Base-by-base conservation (phyloP, 1,284 basidiomycete species). In the Leccinum pachyderme region DNA sequence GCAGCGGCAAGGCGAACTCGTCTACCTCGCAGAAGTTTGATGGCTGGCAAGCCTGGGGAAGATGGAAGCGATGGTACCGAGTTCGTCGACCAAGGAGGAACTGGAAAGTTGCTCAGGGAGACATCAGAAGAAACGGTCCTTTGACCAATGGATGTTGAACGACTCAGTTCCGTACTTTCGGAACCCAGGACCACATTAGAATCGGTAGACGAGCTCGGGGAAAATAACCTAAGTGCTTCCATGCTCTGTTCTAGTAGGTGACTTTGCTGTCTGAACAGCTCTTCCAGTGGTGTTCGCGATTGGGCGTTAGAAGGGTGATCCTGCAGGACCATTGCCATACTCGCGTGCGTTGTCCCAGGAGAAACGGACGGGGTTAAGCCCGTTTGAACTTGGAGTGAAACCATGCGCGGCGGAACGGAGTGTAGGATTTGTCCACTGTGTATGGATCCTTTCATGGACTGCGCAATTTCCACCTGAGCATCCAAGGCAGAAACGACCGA, bases 21-120 rank as follows among this genome's bases (percentile, higher is more conserved):
- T 47, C 57, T 67, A 33, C 60, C 58, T 54, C 58, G 57, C 24
- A 62, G 52, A 37, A 66, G 70, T 39, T 56, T 56, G 37, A 63
- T 47, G 2, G 61, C 41, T 5, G 60, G 39, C 7, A 58, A 44
- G 22, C 49, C 28, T 12, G 46, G 52, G 35, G 56, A 55, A 35
- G 62, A 54, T 56, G 62, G 63, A 28, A 61, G 57, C 18, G 61
- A 25, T 41, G 56, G 54, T 47, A 58, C 15, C 8, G 59, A 59
- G 51, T 53, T 57, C 39, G 52, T 61, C 43, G 55, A 65, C 66
- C 68, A 67, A 22, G 89, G 87, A 29, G 87, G 88, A 37, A 78
- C 71, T 5, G 87, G 87, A 70, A 90, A 89, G 49, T 77, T 76
- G 61, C 85, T 87, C 51, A 90, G 72, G 7, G 88, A 87, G 61